Percentiles rank a stretch among this genome's conserved stretches.
Conservation (phyloP, 1,284 basidiomycete genomes). For the Crepidotus sp. region DNA sequence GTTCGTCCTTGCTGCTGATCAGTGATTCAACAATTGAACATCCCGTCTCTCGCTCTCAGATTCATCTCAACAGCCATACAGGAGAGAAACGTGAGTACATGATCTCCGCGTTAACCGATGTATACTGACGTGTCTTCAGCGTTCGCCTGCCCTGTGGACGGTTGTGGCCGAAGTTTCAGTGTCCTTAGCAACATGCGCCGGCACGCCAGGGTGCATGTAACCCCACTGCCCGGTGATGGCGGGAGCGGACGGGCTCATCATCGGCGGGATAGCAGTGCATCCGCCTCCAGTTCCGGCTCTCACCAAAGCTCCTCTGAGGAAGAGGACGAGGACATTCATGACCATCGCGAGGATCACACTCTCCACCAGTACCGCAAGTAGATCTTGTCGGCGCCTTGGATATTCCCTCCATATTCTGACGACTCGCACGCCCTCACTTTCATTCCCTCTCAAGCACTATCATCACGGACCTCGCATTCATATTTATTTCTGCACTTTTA, state of each 20-base stretch:
- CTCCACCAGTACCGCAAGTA: constrained; percentile 22
- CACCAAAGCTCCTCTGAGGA: constrained; percentile 30
- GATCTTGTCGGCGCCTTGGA: not conserved
- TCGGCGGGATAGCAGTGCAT: constrained; percentile 31
- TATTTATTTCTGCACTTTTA: constrained; percentile 11
- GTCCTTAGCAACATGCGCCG: constrained; percentile 83
- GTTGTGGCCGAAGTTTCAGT: constrained; percentile 73
- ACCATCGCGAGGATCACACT: constrained; percentile 27
- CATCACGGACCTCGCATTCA: constrained; percentile 6
- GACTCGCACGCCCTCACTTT: constrained; percentile 12
- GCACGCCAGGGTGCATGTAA: constrained; percentile 60
- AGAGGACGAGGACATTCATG: constrained; percentile 14
- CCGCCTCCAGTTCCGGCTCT: constrained; percentile 32
- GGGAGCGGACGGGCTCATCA: constrained; percentile 28
- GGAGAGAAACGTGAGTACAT: constrained; percentile 69
- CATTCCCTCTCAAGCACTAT: constrained; percentile 11
- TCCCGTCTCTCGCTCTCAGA: constrained; percentile 34
- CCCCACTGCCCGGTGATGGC: constrained; percentile 32
- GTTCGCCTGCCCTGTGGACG: constrained; percentile 64
- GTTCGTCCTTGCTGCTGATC: constrained; percentile 28
- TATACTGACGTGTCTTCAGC: constrained; percentile 35
- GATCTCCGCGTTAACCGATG: constrained; percentile 10
- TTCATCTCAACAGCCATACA: constrained; percentile 77
- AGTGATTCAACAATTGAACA: constrained; percentile 13
- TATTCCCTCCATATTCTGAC: constrained; percentile 5